These are phyloP conservation scores for Fusarium fujikuroi DNA, from an alignment of 2,329 filamentous ascomycete genomes.

Conservation along the genomic window DNA sequence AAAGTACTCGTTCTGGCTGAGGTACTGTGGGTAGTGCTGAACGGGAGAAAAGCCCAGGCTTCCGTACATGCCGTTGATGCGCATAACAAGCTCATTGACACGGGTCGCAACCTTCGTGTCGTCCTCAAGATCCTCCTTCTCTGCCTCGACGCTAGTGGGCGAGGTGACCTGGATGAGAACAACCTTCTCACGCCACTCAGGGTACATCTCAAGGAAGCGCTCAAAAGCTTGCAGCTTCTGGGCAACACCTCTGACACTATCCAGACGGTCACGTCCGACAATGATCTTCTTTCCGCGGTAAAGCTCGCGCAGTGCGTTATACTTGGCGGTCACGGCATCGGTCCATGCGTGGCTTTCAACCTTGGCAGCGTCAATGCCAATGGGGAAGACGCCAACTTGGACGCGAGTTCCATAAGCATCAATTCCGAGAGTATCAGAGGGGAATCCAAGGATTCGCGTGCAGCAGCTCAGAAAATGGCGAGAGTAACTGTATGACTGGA, in stretches of 20 bases:
- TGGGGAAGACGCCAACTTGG: slow-evolving; percentile 92
- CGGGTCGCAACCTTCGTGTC: slow-evolving; percentile 87
- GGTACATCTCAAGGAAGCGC: slow-evolving; percentile 87
- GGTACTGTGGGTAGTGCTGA: slow-evolving; percentile 93
- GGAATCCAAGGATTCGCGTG: slow-evolving; percentile 89
- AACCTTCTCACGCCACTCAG: slow-evolving; percentile 91
- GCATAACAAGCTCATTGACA: slow-evolving; percentile 89
- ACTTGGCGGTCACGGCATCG: slow-evolving; percentile 75
- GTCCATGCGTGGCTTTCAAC: slow-evolving; percentile 81
- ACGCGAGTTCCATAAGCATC: slow-evolving; percentile 91
- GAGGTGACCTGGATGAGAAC: slow-evolving; percentile 96
- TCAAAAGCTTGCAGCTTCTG: slow-evolving; percentile 97
- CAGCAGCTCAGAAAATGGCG: slow-evolving; percentile 95
- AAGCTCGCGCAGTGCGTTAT: slow-evolving; percentile 76
- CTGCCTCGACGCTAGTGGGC: slow-evolving; percentile 81
- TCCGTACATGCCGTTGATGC: slow-evolving; percentile 91
- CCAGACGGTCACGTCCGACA: slow-evolving; percentile 91
- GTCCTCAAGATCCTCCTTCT: slow-evolving; percentile 71
- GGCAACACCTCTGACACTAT: slow-evolving; percentile 91
- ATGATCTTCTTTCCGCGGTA: slow-evolving; percentile 95
- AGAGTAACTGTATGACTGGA: slow-evolving; percentile 95
- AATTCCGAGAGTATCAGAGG: slow-evolving; percentile 84
- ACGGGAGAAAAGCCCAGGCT: slow-evolving; percentile 90
- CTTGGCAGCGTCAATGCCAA: slow-evolving; percentile 88
- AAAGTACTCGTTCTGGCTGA: slow-evolving; percentile 91